Percentiles rank a stretch among this genome's conserved stretches.
These are phyloP conservation scores for Trypanosoma cruzi DNA, from an alignment of 208 protist genomes.

Conservation along the genomic window DNA sequence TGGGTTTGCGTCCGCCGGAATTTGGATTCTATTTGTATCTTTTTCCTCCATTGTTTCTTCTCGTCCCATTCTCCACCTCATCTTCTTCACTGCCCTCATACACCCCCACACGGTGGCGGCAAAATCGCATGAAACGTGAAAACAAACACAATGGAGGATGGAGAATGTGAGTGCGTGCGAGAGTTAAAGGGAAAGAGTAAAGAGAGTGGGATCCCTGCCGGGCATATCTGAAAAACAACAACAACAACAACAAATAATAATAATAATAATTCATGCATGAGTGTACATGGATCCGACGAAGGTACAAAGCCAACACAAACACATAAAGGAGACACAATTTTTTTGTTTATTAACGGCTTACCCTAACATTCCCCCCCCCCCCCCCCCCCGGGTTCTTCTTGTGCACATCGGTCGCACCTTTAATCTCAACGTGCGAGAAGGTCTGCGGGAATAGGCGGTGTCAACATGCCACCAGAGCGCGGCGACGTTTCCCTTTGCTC, in stretches of 20 bases:
- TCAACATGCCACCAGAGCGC: conserved; percentile 23
- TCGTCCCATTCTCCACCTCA: too few species aligned
- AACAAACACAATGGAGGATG: too few species aligned
- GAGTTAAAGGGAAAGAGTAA: too few species aligned
- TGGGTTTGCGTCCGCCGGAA: too few species aligned
- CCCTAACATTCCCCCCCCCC: neutral
- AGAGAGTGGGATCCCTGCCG: neutral
- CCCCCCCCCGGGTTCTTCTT: neutral
- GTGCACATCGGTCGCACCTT: neutral
- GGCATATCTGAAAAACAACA: neutral
- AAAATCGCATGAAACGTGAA: too few species aligned
- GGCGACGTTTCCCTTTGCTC: neutral
- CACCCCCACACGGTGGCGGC: too few species aligned
- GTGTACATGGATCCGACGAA: neutral
- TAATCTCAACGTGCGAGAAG: conserved; percentile 3
- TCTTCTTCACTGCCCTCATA: too few species aligned
- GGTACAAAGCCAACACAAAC: neutral
- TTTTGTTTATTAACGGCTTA: neutral
- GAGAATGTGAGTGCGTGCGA: too few species aligned
- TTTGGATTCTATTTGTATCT: too few species aligned
- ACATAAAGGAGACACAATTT: neutral
- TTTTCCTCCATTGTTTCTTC: too few species aligned
- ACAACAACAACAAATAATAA: too few species aligned
- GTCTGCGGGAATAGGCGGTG: conserved; percentile 19
- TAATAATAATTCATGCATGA: neutral